A percentile compares a stretch with the other conserved stretches of the same genome.
phyloP scores from a whole-genome alignment of 2,329 filamentous ascomycete genomes.

The Aspergillus fructus region DNA sequence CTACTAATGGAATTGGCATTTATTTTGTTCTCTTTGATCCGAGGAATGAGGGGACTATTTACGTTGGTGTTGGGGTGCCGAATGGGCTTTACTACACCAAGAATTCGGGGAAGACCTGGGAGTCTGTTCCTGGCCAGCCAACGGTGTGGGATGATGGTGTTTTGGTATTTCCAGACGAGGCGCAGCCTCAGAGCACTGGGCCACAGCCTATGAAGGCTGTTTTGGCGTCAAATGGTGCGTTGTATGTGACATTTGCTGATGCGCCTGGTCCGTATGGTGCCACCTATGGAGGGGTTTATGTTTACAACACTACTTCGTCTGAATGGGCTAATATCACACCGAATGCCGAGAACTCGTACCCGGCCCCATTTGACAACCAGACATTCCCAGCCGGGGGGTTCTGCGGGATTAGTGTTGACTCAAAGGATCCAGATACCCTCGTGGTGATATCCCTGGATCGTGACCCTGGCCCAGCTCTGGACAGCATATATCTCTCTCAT shows the following conservation, averaged over 20 bases:
- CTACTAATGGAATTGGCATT: slow-evolving; percentile 15
- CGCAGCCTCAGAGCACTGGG: slow-evolving; percentile 12
- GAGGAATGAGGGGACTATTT: slow-evolving; percentile 9
- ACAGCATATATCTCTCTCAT: slow-evolving; percentile 17
- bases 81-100: slow-evolving; percentile 12
- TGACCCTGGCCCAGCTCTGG: slow-evolving; percentile 16
- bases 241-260: slow-evolving; percentile 17
- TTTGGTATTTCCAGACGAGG: slow-evolving; percentile 11
- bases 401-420: slow-evolving; percentile 14
- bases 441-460: slow-evolving; percentile 13
- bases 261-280: slow-evolving; percentile 14
- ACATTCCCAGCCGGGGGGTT: slow-evolving; percentile 15
- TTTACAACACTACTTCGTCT: slow-evolving; percentile 13
- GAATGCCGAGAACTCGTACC: slow-evolving; percentile 7
- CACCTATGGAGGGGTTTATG: slow-evolving; percentile 12
- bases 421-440: slow-evolving; percentile 14
- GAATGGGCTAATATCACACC: slow-evolving; percentile 16
- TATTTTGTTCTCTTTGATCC: slow-evolving; percentile 16
- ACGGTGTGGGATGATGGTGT: slow-evolving; percentile 10
- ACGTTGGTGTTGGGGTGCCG: slow-evolving; percentile 13
- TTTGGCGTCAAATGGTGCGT: slow-evolving; percentile 12
- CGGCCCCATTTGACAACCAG: slow-evolving; percentile 11
- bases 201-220: slow-evolving; percentile 18
- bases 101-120: slow-evolving; percentile 12
- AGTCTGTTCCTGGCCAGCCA: slow-evolving; percentile 13